Evolutionary conservation across 202 grass and related monocot species (phyloP).

Genomic region (Musa balbisiana): DNA sequence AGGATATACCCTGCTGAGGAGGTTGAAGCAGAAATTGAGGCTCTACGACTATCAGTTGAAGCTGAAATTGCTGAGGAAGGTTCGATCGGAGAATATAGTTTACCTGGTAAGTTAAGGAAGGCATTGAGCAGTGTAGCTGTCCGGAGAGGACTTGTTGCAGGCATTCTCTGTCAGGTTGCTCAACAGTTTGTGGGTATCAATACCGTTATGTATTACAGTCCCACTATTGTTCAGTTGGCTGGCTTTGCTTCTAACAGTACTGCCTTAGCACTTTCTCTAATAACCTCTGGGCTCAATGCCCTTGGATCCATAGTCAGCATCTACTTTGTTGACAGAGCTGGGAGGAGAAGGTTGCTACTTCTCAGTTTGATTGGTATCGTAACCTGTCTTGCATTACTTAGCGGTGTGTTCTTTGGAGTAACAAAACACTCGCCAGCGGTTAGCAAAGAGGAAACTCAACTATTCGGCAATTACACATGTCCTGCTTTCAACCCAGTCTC

Average conservation of each 20-base stretch:
- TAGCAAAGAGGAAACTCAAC: conserved; percentile 30
- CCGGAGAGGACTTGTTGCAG: conserved; percentile 63
- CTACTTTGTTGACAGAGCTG: conserved; percentile 80
- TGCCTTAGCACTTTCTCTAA: conserved; percentile 72
- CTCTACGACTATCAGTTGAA: conserved; percentile 56
- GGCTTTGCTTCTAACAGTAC: conserved; percentile 86
- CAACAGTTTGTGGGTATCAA: conserved; percentile 98
- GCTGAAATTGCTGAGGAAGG: conserved; percentile 70
- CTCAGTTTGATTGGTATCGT: conserved; percentile 77
- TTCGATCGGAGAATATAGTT: conserved; percentile 45
- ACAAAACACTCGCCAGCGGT: conserved; percentile 54
- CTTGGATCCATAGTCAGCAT: conserved; percentile 81
- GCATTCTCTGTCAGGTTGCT: conserved; percentile 70
- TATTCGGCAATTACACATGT: conserved; percentile 54
- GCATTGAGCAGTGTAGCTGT: conserved; percentile 63
- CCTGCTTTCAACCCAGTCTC: conserved; percentile 33
- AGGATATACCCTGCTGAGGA: conserved; percentile 83
- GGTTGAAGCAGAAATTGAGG: conserved; percentile 80
- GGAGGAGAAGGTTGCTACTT: conserved; percentile 70
- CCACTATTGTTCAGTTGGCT: conserved; percentile 87
- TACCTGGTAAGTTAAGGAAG: conserved; percentile 56
- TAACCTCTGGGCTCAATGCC: conserved; percentile 84
- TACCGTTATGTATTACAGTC: conserved; percentile 98
- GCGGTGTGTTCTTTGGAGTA: conserved; percentile 56
- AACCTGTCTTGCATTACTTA: conserved; percentile 56